Evolutionary conservation across 331 rosid genomes (phyloP).

Genomic region (Saraca asoca): DNA sequence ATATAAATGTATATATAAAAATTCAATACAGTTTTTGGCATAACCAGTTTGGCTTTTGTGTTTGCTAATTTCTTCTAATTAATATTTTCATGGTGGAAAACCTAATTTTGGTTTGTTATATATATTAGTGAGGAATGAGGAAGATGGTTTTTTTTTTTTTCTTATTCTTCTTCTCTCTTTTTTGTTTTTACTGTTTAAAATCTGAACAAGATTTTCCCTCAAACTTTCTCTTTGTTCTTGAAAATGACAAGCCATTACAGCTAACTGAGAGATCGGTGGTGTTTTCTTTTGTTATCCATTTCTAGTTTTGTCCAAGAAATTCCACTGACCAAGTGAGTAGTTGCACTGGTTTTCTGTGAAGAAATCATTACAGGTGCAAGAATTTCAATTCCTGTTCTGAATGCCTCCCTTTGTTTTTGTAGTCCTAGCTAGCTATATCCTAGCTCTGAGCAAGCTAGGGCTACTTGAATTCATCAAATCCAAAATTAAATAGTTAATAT

Average conservation of each 20-base stretch:
- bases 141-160: slow-evolving; percentile 10
- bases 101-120: no score
- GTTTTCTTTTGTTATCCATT: slow-evolving; percentile 30
- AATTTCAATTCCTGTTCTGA: slow-evolving; percentile 21
- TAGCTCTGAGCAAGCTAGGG: slow-evolving; percentile 40
- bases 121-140: background rate
- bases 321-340: slow-evolving; percentile 36
- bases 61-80: background rate
- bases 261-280: slow-evolving; percentile 43
- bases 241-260: slow-evolving; percentile 45
- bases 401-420: slow-evolving; percentile 33
- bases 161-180: background rate
- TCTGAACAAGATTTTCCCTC: no score
- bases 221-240: slow-evolving; percentile 22
- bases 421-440: slow-evolving; percentile 21
- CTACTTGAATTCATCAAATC: slow-evolving; percentile 38
- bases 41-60: slow-evolving; percentile 1
- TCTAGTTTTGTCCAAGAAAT: slow-evolving; percentile 43
- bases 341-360: slow-evolving; percentile 34
- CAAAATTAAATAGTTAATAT: slow-evolving; percentile 1
- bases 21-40: background rate
- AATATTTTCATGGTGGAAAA: no score
- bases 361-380: slow-evolving; percentile 31
- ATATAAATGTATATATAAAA: background rate
- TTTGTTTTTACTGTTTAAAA: background rate